phyloP scores from a whole-genome alignment of 2,329 filamentous ascomycete genomes.

The Sordariomycetes sp. region DNA sequence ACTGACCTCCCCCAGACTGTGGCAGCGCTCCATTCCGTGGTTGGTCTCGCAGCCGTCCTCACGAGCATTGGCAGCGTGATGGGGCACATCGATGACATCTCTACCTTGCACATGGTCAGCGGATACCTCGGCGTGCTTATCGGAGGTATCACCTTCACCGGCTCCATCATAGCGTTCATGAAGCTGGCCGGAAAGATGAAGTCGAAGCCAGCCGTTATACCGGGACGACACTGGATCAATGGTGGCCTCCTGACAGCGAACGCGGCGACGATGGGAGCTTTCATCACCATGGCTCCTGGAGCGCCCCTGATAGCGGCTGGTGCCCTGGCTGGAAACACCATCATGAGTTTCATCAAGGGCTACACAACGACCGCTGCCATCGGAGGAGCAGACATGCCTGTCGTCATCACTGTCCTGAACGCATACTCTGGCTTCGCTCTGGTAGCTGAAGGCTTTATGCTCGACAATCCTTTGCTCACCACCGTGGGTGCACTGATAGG shows the following conservation, averaged over 20 bases:
- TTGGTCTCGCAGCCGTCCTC: conserved; percentile 78
- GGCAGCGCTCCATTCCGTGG: conserved; percentile 80
- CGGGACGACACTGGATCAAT: conserved; percentile 70
- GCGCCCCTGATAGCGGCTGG: conserved; percentile 70
- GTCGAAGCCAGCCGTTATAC: conserved; percentile 63
- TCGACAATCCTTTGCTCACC: conserved; percentile 77
- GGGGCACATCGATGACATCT: conserved; percentile 58
- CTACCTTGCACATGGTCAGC: conserved; percentile 75
- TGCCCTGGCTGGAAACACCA: conserved; percentile 66
- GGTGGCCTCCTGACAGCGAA: conserved; percentile 66
- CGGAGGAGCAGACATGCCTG: conserved; percentile 89
- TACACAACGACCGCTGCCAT: conserved; percentile 84
- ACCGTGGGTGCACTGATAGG: conserved; percentile 82
- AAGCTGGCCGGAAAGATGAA: conserved; percentile 80
- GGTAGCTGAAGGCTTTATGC: conserved; percentile 86
- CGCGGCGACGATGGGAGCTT: conserved; percentile 73
- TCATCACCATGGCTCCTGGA: conserved; percentile 72
- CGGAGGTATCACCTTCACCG: conserved; percentile 83
- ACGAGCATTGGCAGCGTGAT: conserved; percentile 85
- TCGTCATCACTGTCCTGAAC: conserved; percentile 84
- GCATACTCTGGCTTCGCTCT: conserved; percentile 87
- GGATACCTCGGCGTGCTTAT: conserved; percentile 83
- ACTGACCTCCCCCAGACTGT: conserved; percentile 86
- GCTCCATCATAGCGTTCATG: conserved; percentile 80
- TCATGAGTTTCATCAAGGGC: conserved; percentile 75